Base-by-base conservation (phyloP, 2,329 filamentous ascomycete species). In the Stagonosporopsis cucurbitacearum region DNA sequence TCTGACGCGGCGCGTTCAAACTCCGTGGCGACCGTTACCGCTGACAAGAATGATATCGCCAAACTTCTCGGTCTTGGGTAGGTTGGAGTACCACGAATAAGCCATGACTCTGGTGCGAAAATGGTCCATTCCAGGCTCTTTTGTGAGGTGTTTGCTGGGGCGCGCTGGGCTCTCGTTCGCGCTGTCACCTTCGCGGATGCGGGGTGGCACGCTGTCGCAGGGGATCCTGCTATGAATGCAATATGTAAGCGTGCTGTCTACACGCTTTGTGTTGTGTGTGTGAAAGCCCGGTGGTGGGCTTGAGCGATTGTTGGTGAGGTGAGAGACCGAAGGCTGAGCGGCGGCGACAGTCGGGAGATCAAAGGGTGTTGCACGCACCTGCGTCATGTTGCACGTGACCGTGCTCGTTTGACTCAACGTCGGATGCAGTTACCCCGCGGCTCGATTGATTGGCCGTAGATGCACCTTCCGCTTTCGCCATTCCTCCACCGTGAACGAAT, bases 51-150 rank as follows among this genome's bases (percentile, higher is more conserved):
- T 39, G 50, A 60, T 59, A 41, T 63, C 40, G 57, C 59, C 63
- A 60, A 62, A 57, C 59, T 66, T 66, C 55, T 63, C 62, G 52
- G 60, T 62, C 58, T 62, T 58, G 41, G 63, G 63, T 52, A 64
- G 59, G 50, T 59, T 63, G 46, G 54, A 63, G 57, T 58, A 61
- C 65, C 66, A 59, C 55, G 47, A 62, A 65, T 55, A 64, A 46
- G 65, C 66, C 66, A 69, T 69, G 60, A 60, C 58, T 63, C 50
- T 63, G 42, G 53, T 59, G 57, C 50, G 51, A 42, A 54, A 40
- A 49, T 50, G 44, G 50, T 62, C 54, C 65, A 66, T 69, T 65
- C 59, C 64, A 64, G 17, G 54, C 50, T 60, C 43, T 60, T 58
- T 22, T 12, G 33, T 6, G 11, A 9, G 25, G 46, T 33, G 47